Conservation (phyloP, 495 filamentous ascomycete species). For the Penicillium paradoxum region DNA sequence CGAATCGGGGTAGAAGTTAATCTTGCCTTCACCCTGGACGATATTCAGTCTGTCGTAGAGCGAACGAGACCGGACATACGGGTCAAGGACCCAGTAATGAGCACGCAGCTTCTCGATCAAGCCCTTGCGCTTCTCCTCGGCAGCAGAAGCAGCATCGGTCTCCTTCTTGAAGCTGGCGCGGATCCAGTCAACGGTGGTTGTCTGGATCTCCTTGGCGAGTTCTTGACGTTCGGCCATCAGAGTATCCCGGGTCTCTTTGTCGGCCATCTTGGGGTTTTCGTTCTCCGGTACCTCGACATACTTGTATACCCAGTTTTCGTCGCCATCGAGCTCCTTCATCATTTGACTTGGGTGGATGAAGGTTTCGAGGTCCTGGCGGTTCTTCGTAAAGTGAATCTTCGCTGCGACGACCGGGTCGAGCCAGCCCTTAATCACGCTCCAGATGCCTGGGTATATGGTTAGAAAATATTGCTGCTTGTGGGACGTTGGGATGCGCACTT, state of each 20-base stretch:
- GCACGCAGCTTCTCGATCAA: slow-evolving; percentile 57
- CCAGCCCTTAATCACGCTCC: slow-evolving; percentile 92
- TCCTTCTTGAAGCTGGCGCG: slow-evolving; percentile 44
- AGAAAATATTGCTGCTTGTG: not conserved
- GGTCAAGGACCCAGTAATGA: slow-evolving; percentile 83
- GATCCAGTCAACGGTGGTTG: slow-evolving; percentile 67
- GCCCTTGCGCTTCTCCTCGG: slow-evolving; percentile 53
- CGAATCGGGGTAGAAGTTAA: slow-evolving; percentile 60
- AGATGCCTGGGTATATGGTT: slow-evolving; percentile 52
- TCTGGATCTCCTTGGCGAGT: slow-evolving; percentile 66
- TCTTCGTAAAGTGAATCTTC: slow-evolving; percentile 94
- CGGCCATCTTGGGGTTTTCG: slow-evolving; percentile 69
- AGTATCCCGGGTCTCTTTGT: slow-evolving; percentile 56
- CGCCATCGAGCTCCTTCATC: slow-evolving; percentile 71
- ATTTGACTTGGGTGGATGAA: slow-evolving; percentile 71
- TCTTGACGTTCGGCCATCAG: slow-evolving; percentile 55
- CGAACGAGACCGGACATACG: slow-evolving; percentile 66
- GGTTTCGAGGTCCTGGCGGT: slow-evolving; percentile 66
- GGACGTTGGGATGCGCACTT: slow-evolving; percentile 42
- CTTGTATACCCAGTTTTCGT: slow-evolving; percentile 73
- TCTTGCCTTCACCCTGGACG: slow-evolving; percentile 56
- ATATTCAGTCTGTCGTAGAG: slow-evolving; percentile 72
- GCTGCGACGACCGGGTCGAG: slow-evolving; percentile 92
- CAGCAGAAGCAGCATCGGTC: slow-evolving; percentile 35
- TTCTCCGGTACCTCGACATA: slow-evolving; percentile 67